These are phyloP conservation scores for Galerina sulciceps DNA, from an alignment of 768 basidiomycete genomes.

Conservation along the genomic window DNA sequence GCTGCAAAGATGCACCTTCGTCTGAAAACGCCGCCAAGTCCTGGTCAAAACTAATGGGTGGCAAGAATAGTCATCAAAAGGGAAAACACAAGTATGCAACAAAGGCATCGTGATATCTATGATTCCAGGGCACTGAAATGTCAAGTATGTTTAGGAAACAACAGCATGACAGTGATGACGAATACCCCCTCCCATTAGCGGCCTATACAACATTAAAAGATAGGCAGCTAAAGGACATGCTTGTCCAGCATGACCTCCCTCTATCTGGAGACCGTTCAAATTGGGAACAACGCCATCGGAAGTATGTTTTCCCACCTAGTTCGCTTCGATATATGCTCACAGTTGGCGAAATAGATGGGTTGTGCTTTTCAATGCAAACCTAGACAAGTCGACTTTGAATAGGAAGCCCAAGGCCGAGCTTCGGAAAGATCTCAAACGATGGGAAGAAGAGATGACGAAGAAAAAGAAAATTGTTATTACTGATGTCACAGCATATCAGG, in stretches of 20 bases:
- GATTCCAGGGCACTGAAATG: neutral
- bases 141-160: conserved; percentile 20
- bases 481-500: conserved; percentile 27
- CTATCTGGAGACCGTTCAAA: conserved; percentile 53
- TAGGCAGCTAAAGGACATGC: conserved; percentile 58
- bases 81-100: conserved; percentile 36
- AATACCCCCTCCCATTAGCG: conserved; percentile 60
- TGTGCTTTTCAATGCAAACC: conserved; percentile 70
- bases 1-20: conserved; percentile 45
- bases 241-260: conserved; percentile 54
- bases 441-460: conserved; percentile 56
- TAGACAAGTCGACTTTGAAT: conserved; percentile 53
- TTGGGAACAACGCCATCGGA: conserved; percentile 62
- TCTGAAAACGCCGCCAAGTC: conserved; percentile 24
- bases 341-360: conserved; percentile 56
- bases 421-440: conserved; percentile 54
- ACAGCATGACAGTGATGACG: conserved; percentile 35
- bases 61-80: conserved; percentile 39
- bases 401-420: conserved; percentile 53
- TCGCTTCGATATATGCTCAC: conserved; percentile 2
- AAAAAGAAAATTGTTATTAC: conserved; percentile 46
- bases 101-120: conserved; percentile 11
- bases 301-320: conserved; percentile 35
- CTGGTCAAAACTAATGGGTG: conserved; percentile 53
- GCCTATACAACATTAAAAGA: conserved; percentile 70